A percentile compares a stretch with the other conserved stretches of the same genome.
These are phyloP conservation scores for Helianthus tuberosus DNA, from an alignment of 129 eudicot species.

Conservation along the genomic window DNA sequence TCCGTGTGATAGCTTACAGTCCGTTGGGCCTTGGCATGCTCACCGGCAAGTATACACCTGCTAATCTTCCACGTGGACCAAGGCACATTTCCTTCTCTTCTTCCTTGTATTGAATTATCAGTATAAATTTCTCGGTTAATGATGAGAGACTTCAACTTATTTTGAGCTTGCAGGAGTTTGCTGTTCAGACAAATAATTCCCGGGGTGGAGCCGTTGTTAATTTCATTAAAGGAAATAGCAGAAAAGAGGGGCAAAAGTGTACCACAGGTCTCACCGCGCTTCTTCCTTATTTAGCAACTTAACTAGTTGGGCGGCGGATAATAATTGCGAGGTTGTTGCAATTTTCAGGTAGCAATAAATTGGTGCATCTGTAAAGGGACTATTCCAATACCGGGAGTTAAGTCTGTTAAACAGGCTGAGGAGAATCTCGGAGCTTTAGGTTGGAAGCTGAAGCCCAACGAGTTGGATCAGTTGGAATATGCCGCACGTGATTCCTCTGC, in stretches of 20 bases:
- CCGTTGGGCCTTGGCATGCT: slow-evolving; percentile 99
- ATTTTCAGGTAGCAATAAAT: slow-evolving; percentile 80
- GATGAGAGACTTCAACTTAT: no score
- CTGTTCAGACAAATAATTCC: slow-evolving; percentile 86
- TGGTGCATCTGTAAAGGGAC: slow-evolving; percentile 98
- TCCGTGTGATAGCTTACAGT: slow-evolving; percentile 81
- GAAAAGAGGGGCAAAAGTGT: slow-evolving; percentile 64
- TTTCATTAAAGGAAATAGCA: slow-evolving; percentile 59
- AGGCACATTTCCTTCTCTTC: slow-evolving; percentile 41
- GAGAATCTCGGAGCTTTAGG: slow-evolving; percentile 94
- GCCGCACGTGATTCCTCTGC: slow-evolving; percentile 66
- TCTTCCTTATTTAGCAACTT: slow-evolving; percentile 9
- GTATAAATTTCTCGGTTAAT: no score
- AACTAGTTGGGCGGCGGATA: not conserved
- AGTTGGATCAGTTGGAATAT: slow-evolving; percentile 65
- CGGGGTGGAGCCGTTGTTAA: slow-evolving; percentile 78
- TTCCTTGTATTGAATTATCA: no score
- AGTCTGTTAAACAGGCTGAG: slow-evolving; percentile 73
- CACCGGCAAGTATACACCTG: slow-evolving; percentile 80
- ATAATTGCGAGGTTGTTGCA: not conserved
- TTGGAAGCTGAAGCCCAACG: slow-evolving; percentile 70
- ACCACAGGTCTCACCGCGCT: slow-evolving; percentile 55
- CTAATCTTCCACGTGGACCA: slow-evolving; percentile 89
- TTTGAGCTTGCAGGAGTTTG: slow-evolving; percentile 52
- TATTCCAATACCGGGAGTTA: slow-evolving; percentile 90